Evolutionary conservation across 495 filamentous ascomycete species (phyloP), one percentile per base, ranked within the genome.

Genomic region (Podospora appendiculata): DNA sequence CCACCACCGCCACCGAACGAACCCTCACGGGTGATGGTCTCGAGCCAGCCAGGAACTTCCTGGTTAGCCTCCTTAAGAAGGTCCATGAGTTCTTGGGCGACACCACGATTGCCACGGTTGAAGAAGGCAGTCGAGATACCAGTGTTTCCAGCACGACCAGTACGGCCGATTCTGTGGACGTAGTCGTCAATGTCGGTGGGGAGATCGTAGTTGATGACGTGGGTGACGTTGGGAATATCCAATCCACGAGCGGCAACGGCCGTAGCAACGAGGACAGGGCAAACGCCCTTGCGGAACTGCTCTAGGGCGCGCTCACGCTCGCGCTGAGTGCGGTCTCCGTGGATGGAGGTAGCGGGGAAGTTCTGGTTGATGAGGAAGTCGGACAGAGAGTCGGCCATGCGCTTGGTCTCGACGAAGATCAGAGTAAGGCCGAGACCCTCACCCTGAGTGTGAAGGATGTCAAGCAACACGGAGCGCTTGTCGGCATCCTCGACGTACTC

Each of bases 161-260:
- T 98, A 91, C 93, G 94, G 84, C 93, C 93, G 67, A 97, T 98
- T 70, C 93, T 89, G 74, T 98, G 93, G 52, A 98, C 94, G 61
- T 98, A 98, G 76, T 98, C 93, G 63, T 98, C 93, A 60, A 98
- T 96, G 65, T 98, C 94, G 46, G 90, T 97, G 51, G 94, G 94
- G 32, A 98, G 82, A 70, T 98, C 93, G 70, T 98, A 98, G 79
- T 97, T 98, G 79, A 98, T 83, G 54, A 98, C 94, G 75, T 98
- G 93, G 47, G 85, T 95, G 57, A 98, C 93, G 59, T 98, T 97
- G 34, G 93, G 93, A 55, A 98, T 97, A 82, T 98, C 93, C 12
- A 97, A 81, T 55, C 84, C 79, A 83, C 93, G 90, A 58, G 93
- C 94, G 57, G 93, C 93, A 61, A 98, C 93, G 62, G 94, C 93